Evolutionary conservation across 768 basidiomycete species (phyloP), one percentile per base, ranked within the genome.

Genomic region (Leccinum uliginosum): DNA sequence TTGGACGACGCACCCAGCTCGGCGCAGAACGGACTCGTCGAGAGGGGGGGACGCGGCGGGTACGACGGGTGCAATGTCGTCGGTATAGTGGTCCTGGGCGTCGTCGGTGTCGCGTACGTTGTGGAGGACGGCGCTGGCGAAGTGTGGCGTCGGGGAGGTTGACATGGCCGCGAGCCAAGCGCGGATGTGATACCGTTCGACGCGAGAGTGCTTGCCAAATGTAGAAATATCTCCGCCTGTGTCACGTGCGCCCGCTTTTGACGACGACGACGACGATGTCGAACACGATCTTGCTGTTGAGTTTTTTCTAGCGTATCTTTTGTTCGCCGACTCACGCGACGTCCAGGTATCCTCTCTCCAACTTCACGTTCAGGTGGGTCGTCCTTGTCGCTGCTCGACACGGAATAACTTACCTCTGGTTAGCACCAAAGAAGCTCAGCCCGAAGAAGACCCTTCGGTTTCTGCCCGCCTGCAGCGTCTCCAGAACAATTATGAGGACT

Each of bases 391-490:
- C 44, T 50, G 46, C 34, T 24, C 44, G 53, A 58, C 60, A 43
- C 38, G 34, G 34, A 32, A 14, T 26, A 21, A 53, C 58, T 66
- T 46, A 64, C n/a, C 46, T 51, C 30, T 50, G 5, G 11, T 23
- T 61, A 96, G 94, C 69, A 93, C 93, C 45, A 97, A 98, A 71
- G 95, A 97, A 67, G 86, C 93, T 0, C 97, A 98, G 69, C 92
- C 93, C 7, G 94, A 98, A 67, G 97, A 99, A 71, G 97, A 98
- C 66, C 91, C 94, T 0, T 95, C 93, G 2, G 97, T 99, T 2
- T 87, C 93, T 2, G 93, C 95, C 3, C 89, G 97, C 48, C 79
- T 99, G 7, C 92, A 94, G 70, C 86, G 97, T 15, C 82, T 99
- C 11, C 91, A 97, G 70, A 91, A 91, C 70, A 96, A 98, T 72